Conservation (phyloP, 257 asterid species). For the Linaria vulgaris region DNA sequence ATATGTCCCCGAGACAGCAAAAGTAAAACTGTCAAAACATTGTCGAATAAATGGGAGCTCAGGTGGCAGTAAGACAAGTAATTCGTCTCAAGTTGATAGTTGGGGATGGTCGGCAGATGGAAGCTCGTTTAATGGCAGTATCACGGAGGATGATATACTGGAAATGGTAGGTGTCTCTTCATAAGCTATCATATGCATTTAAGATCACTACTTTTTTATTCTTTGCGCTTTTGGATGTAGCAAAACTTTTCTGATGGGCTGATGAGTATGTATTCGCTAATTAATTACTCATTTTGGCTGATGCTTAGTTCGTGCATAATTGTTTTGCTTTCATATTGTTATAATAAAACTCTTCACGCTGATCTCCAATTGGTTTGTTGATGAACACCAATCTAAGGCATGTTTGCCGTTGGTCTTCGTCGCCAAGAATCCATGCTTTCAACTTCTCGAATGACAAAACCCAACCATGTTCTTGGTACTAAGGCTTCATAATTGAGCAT, state of each 20-base stretch:
- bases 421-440: no score
- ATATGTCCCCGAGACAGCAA: conserved; percentile 33
- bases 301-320: conserved; percentile 13
- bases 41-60: conserved; percentile 39
- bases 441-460: no score
- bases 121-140: conserved; percentile 44
- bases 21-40: conserved; percentile 39
- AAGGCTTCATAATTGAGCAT: no score
- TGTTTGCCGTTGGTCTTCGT: no score
- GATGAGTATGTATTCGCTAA: conserved; percentile 7
- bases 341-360: conserved; percentile 5
- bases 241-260: conserved; percentile 9
- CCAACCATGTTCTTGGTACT: no score
- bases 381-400: no score
- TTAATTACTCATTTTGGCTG: conserved; percentile 11
- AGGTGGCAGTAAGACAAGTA: conserved; percentile 30
- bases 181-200: conserved; percentile 24
- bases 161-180: conserved; percentile 65
- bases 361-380: no score
- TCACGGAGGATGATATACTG: conserved; percentile 88
- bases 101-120: conserved; percentile 62
- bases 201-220: conserved; percentile 11
- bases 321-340: conserved; percentile 9
- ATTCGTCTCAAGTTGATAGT: conserved; percentile 38
- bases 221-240: not conserved